Evolutionary conservation across 495 filamentous ascomycete species (phyloP), one percentile per base, ranked within the genome.

Genomic region (Ramalina intermedia): DNA sequence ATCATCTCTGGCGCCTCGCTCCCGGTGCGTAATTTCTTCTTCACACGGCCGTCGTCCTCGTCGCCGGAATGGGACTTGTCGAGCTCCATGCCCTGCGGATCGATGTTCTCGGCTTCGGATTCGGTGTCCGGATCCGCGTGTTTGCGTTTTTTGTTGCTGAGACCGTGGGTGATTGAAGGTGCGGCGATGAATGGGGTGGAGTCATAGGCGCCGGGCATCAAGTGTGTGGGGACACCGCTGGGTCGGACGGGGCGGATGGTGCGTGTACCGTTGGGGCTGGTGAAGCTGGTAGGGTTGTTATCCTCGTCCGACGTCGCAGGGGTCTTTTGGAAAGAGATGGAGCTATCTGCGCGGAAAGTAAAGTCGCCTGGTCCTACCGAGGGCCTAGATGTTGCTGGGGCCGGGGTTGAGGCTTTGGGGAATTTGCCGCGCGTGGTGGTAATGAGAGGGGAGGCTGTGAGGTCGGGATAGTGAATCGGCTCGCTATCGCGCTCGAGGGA

Each of bases 81-180:
- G 48, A 55, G 37, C 59, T 64, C 13, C 53, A 52, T 41, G 14
- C 44, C 17, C 49, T 53, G 1, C 63, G 49, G 55, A 43, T 54
- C 54, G 12, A 51, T 29, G 9, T 63, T 56, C 38, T 56, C 59
- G 36, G 59, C 58, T n/a, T 65, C 62, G 27, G 67, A 65, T 43
- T 61, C 55, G 13, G 37, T 41, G 4, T 59, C 57, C 8, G 55
- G 51, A 3, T 69, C 61, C 39, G 67, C 69, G 14, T 78, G 73
- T 48, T 73, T 72, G 41, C 82, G 72, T 67, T 86, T 87, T 69
- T 88, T 85, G 65, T 82, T 85, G 3, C 64, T 58, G 58, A 88
- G 77, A 29, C 84, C 83, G 56, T 87, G 81, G 5, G 80, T 71
- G 29, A 84, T 67, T 13, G 61, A 56, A 43, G 43, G 51, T 23